Base-by-base conservation (phyloP, 2,329 filamentous ascomycete genomes). In the Aspergillus sp. region DNA sequence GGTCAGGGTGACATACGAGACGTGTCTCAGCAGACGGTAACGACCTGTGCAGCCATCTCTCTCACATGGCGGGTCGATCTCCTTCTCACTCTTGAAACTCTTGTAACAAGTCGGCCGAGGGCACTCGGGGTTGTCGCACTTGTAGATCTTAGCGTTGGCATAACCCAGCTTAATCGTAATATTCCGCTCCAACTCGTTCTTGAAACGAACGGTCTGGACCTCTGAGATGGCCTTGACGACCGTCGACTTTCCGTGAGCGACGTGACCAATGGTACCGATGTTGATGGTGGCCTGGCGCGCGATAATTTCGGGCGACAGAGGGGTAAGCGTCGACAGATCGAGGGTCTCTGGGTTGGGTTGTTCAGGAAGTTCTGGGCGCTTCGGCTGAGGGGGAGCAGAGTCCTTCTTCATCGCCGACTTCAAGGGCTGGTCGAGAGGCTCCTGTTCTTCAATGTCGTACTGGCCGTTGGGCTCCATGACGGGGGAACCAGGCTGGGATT, bases 111-210 rank as follows among this genome's bases (percentile, higher is more conserved):
- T 92, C 59, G 94, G 94, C 66, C 94, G 84, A 55, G 94, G 94
- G 80, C 94, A 99, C 62, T 89, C 87, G 49, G 80, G 74, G 77
- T 90, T 97, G 76, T 97, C 91, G 76, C 94, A 99, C 82, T 97
- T 90, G 87, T 97, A 99, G 75, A 99, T 92, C 79, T 99, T 97
- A 67, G 94, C 94, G 76, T 99, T 99, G 74, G 94, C 94, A 75
- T 99, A 99, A 73, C 94, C 94, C 67, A 99, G 85, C 86, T 99
- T 99, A 82, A 99, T 99, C 68, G 94, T 99, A 70, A 99, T 99
- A 76, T 99, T 99, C 70, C 94, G 85, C 79, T 97, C 95, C 78
- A 97, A 80, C 79, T 99, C 94, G 80, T 97, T 99, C 88, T 99
- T 99, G 83, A 99, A 99, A 64, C 94, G 86, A 70, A 99, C 94